Base-by-base conservation (phyloP, 208 protist genomes). In the Crithidia sp. region DNA sequence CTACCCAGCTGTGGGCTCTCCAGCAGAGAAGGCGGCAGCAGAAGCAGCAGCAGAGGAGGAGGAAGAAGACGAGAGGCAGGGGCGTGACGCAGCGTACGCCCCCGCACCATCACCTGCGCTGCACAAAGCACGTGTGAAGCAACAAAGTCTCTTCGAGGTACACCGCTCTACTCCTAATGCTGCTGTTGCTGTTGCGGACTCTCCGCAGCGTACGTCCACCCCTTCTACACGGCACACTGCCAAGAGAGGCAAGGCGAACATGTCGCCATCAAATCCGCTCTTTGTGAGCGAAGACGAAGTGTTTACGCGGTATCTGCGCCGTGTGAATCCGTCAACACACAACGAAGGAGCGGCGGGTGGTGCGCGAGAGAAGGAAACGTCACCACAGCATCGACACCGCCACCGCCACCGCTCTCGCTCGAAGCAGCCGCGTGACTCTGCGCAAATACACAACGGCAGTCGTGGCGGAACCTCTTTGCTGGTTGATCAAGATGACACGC, bases 241-340 rank as follows among this genome's bases (percentile, higher is more conserved):
- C 45, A 49, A 49, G 12, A 49, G 45, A 49, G 28, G 28, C 28
- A 28, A 28, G 28, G 28, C 28, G 28, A 28, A 28, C 28, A 28
- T 4, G 41, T 39, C n/a, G 43, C 55, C 4, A 55, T 28, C 41
- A 50, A 71, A 55, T 55, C 44, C 9, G 43, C 53, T 13, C n/a
- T 47, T 7, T 28, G 49, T 71, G 52, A 45, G 9, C 0, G 55
- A 64, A 2, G 67, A 71, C 40, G 52, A 10, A 37, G 7, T 63
- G 56, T 71, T 71, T 44, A 40, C 55, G 53, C 41, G 63, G 0
- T 71, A 71, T 19, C 67, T 71, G 5, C 67, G 56, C 0, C 44
- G 16, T 2, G n/a, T 10, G 17, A 57, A 52, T 36, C 36, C 52
- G 28, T 28, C 28, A 28, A 28, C 28, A 28, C 28, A 28, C 28